phyloP scores from a whole-genome alignment of 23 red algal genomes.

The Porphyridium purpureum region DNA sequence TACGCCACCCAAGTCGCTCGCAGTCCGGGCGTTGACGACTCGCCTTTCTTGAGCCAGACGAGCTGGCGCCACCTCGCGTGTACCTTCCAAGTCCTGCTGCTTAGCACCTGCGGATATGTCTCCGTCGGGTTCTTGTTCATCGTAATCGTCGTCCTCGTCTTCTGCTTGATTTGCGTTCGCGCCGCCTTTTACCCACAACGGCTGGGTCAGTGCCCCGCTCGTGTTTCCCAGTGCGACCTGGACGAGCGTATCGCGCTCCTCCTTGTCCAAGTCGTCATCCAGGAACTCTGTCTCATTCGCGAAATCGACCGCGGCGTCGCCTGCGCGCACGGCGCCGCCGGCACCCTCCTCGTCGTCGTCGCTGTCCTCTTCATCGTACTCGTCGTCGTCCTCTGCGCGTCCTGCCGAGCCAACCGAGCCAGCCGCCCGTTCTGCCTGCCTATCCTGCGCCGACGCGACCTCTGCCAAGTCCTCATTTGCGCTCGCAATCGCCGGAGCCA shows the following conservation, averaged over 20 bases:
- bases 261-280: constrained; percentile 28
- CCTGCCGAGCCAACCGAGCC: background rate
- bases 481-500: constrained; percentile 20
- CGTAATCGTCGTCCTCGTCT: constrained; percentile 1
- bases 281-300: constrained; percentile 24
- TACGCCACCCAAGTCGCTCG: too few species aligned
- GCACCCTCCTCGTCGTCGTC: background rate
- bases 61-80: too few species aligned
- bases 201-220: background rate
- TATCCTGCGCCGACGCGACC: too few species aligned
- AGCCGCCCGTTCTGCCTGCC: too few species aligned
- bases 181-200: background rate
- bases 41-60: too few species aligned
- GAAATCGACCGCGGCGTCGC: constrained; percentile 5
- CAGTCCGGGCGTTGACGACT: too few species aligned
- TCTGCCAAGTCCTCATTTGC: background rate
- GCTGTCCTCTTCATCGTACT: background rate
- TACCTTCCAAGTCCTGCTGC: too few species aligned
- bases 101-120: background rate
- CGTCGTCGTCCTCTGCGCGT: background rate
- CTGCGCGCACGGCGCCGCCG: background rate
- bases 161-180: background rate
- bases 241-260: constrained; percentile 9
- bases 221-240: constrained; percentile 2
- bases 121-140: background rate